A percentile compares a stretch with the other conserved stretches of the same genome.
These are phyloP conservation scores for Kwoniella newhampshirensis DNA, from an alignment of 768 basidiomycete genomes.

Conservation along the genomic window DNA sequence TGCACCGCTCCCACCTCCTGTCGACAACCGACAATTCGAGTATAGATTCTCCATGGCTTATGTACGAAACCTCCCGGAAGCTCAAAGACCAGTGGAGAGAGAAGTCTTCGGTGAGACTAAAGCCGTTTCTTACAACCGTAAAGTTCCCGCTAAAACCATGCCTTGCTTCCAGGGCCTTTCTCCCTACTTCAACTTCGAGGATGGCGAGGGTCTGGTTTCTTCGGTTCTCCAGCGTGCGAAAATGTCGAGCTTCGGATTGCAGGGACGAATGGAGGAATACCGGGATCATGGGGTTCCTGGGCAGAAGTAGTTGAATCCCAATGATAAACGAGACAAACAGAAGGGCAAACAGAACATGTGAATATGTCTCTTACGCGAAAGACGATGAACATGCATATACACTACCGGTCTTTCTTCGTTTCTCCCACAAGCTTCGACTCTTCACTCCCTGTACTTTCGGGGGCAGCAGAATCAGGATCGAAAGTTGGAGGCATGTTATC, in stretches of 20 bases:
- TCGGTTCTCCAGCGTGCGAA: slow-evolving; percentile 52
- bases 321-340: neutral
- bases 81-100: slow-evolving; percentile 51
- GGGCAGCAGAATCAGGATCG: neutral
- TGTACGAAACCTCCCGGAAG: slow-evolving; percentile 44
- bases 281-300: slow-evolving; percentile 43
- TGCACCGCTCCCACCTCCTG: slow-evolving; percentile 12
- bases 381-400: neutral
- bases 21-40: slow-evolving; percentile 48
- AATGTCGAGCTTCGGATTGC: slow-evolving; percentile 49
- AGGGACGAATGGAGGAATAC: slow-evolving; percentile 6
- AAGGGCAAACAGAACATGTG: neutral
- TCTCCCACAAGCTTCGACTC: slow-evolving; percentile 6
- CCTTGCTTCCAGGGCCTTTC: slow-evolving; percentile 47
- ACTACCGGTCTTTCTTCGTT: slow-evolving; percentile 36
- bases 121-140: too few relatives aligned
- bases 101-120: slow-evolving; percentile 54
- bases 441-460: neutral
- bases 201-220: slow-evolving; percentile 52
- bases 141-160: too few relatives aligned
- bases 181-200: slow-evolving; percentile 36
- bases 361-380: neutral
- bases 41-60: slow-evolving; percentile 53
- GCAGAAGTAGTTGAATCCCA: slow-evolving; percentile 25
- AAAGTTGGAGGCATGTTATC: slow-evolving; percentile 40